Base-by-base conservation (phyloP, 805 yeast species). In the Starmera amethionina region DNA sequence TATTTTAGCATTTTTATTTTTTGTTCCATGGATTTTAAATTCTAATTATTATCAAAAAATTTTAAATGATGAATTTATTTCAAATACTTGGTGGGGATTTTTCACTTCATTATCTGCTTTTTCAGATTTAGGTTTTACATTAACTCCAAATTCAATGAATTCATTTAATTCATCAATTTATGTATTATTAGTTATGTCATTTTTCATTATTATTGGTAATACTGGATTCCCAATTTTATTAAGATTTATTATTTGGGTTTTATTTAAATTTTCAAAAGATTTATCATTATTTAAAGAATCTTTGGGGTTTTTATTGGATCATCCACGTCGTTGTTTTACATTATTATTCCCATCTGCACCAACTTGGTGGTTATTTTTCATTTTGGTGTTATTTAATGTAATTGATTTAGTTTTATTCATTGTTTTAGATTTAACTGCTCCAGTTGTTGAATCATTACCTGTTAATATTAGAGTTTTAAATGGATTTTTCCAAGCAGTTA, bases 281-380 rank as follows among this genome's bases (percentile, higher is more conserved):
- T 56, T 81, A 30, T 79, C 90, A 0, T 63, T 75, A 45, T 49
- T 59, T 29, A 73, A 73, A 42, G 97, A 93, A 54, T 82, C 95
- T 6, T 62, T 89, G 13, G 89, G 86, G 0, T 93, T 93, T 50
- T 60, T 93, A 43, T 66, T 93, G 33, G 97, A 89, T 46, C 98
- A 93, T 59, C 99, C 99, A 1, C 78, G 99, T 55, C 82, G 99
- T 53, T 93, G 98, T 58, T 93, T 90, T 55, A 88, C 97, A 4
- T 63, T 93, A 43, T 65, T 93, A 42, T 93, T 93, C 52, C 98
- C 98, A 0, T 74, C 90, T 4, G 79, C 80, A 2, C 95, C 97
- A 3, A 90, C 98, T 0, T 87, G 96, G 95, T 88, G 96, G 96
- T 67, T 93, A 35, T 68, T 88, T 39, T 68, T 77, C 42, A 84